Conservation (phyloP, 257 asterid genomes). For the Lavandula angustifolia region DNA sequence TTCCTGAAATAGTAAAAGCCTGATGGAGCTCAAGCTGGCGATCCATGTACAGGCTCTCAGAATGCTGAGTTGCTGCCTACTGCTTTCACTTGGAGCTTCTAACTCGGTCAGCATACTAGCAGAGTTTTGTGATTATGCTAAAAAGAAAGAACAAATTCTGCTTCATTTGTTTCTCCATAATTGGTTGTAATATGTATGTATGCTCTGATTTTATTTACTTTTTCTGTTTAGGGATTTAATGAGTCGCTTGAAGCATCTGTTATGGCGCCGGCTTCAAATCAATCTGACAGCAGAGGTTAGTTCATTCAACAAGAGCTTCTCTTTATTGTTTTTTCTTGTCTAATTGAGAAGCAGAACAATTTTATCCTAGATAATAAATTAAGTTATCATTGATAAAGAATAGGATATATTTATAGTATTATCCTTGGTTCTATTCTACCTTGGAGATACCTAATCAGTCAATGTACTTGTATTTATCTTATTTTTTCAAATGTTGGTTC, state of each 20-base stretch:
- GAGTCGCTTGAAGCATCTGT: conserved; percentile 35
- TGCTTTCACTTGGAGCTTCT: conserved; percentile 42
- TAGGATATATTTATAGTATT: not conserved
- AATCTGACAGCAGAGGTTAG: conserved; percentile 44
- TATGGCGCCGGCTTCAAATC: conserved; percentile 39
- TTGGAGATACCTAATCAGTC: not conserved
- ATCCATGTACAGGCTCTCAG: conserved; percentile 26
- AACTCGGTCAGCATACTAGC: conserved; percentile 40
- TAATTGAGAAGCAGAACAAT: conserved; percentile 12
- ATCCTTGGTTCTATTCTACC: not conserved
- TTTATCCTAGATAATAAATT: not conserved
- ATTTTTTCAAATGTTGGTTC: conserved; percentile 1
- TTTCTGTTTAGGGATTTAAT: conserved; percentile 34
- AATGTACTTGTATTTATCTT: conserved; percentile 4
- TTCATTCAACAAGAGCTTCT: not conserved
- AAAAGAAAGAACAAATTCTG: not conserved
- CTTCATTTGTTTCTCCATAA: not conserved
- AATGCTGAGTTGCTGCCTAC: conserved; percentile 38
- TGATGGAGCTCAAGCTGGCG: conserved; percentile 35
- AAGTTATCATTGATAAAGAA: not conserved
- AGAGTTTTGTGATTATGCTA: not conserved
- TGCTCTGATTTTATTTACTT: not conserved
- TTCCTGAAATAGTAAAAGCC: conserved; percentile 18
- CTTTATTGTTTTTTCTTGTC: not conserved
- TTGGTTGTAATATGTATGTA: not conserved